Evolutionary conservation across 2,329 filamentous ascomycete species (phyloP), one percentile per base, ranked within the genome.

Genomic region (Cordyceps sp.): DNA sequence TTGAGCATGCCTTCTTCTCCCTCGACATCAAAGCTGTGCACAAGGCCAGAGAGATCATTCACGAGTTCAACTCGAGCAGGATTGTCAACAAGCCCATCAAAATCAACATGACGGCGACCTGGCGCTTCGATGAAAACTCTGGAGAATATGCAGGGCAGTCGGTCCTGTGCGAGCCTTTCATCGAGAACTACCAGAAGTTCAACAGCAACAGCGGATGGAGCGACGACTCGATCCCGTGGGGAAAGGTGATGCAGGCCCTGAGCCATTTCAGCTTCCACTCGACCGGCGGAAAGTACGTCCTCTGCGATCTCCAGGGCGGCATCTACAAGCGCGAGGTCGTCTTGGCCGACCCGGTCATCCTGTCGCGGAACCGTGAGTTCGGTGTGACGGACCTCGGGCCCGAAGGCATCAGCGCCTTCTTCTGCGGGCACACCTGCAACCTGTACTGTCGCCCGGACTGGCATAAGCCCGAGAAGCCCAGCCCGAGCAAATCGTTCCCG

Each of bases 251-350:
- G 54, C 57, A 61, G 38, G 54, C 55, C 1, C 43, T 59, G n/a
- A 58, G 56, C 41, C 55, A 62, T 41, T 59, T 59, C 33, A 57
- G 53, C 36, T 59, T 58, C 39, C 52, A 58, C 40, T 30, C 52
- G 26, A 41, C 54, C 0, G 48, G 48, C 16, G 56, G 58, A 5
- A 41, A 49, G 22, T 44, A 49, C 34, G 45, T 61, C 5, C 41
- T 61, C 2, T 61, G 54, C 39, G 58, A 61, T 37, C 45, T 61
- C 3, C 55, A 61, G 36, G 59, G 58, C 19, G 57, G 57, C 26
- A 38, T 53, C 19, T 59, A 60, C 42, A 42, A 39, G 26, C 23
- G 44, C 10, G 45, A 48, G 29, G 39, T 51, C 28, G 43, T 58
- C 26, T 48, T 61, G 23, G 53, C 57, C 0, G 55, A 61, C 39